phyloP scores from a whole-genome alignment of 1,139 yeast species.

The Blastobotrys indianensis region DNA sequence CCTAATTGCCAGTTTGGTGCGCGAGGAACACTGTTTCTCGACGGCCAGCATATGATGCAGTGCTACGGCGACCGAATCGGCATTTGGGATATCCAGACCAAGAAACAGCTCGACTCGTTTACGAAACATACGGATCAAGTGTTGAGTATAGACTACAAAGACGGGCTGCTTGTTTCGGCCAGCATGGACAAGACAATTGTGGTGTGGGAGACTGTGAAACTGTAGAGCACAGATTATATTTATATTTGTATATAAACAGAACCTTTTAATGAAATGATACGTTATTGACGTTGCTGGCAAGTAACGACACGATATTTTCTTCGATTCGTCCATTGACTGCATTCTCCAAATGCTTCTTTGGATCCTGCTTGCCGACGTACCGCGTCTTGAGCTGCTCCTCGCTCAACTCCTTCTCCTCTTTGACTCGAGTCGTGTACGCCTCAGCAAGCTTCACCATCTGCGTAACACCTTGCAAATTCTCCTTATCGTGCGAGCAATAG shows the following conservation, averaged over 20 bases:
- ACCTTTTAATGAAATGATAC: conserved; percentile 40
- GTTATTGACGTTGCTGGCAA: conserved; percentile 85
- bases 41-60: conserved; percentile 21
- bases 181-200: conserved; percentile 8
- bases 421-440: conserved; percentile 82
- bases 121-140: conserved; percentile 37
- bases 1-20: conserved; percentile 11
- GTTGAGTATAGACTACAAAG: conserved; percentile 26
- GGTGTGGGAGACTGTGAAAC: conserved; percentile 2
- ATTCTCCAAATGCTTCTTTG: conserved; percentile 91
- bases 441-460: conserved; percentile 87
- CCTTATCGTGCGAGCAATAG: conserved; percentile 71
- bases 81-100: conserved; percentile 73
- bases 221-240: too few relatives aligned
- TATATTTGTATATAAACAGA: not conserved
- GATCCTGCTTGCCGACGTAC: conserved; percentile 97
- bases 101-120: conserved; percentile 42
- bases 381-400: conserved; percentile 91
- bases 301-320: conserved; percentile 78
- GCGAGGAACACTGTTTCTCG: not conserved
- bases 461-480: conserved; percentile 66
- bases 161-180: conserved; percentile 6
- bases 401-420: conserved; percentile 82
- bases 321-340: conserved; percentile 83
- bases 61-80: conserved; percentile 39